Evolutionary conservation across 768 basidiomycete species (phyloP).

Genomic region (Suillus clintonianus): DNA sequence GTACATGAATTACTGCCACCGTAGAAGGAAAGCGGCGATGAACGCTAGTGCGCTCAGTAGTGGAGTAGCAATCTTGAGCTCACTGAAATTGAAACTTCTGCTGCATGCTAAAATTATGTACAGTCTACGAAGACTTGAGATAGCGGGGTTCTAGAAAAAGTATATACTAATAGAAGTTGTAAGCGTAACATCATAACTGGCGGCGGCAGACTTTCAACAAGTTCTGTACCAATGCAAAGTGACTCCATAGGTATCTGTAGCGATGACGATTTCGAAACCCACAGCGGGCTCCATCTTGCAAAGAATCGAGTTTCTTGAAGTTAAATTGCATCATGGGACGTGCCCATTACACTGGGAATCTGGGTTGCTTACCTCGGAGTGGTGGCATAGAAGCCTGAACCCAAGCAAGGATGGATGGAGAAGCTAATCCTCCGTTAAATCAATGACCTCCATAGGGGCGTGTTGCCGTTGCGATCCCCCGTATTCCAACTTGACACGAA

Average conservation of each 20-base stretch:
- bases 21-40: not conserved
- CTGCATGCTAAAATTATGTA: not conserved
- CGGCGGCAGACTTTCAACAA: not conserved
- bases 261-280: not conserved
- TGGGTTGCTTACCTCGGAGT: not conserved
- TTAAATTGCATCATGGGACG: not conserved
- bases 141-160: not conserved
- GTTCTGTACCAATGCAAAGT: not conserved
- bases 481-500: slow-evolving; percentile 15
- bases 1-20: not conserved
- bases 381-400: not conserved
- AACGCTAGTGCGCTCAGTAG: not conserved
- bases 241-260: not conserved
- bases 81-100: not conserved
- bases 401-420: not conserved
- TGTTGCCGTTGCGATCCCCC: not conserved
- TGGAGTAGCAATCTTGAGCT: not conserved
- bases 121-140: not conserved
- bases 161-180: not conserved
- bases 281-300: not conserved
- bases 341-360: not conserved
- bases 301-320: not conserved
- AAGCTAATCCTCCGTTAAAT: not conserved
- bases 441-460: not conserved
- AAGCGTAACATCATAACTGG: not conserved